Evolutionary conservation across 2,329 filamentous ascomycete species (phyloP).

Genomic region (Neonectria magnoliae): DNA sequence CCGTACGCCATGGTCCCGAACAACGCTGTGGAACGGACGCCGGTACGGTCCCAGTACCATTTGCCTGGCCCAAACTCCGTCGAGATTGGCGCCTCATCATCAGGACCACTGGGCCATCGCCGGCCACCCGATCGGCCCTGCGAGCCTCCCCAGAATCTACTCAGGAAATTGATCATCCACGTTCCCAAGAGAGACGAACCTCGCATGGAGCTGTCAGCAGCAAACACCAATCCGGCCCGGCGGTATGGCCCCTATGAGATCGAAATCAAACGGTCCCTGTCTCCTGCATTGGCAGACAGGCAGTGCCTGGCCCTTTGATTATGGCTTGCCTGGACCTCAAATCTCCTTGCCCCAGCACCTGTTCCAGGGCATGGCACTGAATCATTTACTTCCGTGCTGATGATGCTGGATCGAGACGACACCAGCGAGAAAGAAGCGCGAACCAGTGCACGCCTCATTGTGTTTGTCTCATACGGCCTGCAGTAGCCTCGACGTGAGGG

Average conservation of each 20-base stretch:
- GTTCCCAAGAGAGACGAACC: slow-evolving; percentile 18
- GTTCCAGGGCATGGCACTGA: slow-evolving; percentile 18
- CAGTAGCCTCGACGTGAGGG: slow-evolving; percentile 36
- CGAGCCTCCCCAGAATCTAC: slow-evolving; percentile 13
- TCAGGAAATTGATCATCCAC: slow-evolving; percentile 16
- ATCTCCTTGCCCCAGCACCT: slow-evolving; percentile 14
- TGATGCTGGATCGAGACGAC: slow-evolving; percentile 27
- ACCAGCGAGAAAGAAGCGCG: slow-evolving; percentile 25
- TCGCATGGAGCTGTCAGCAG: slow-evolving; percentile 12
- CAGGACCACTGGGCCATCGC: slow-evolving; percentile 12
- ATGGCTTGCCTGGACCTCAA: slow-evolving; percentile 19
- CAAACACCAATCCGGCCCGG: slow-evolving; percentile 20
- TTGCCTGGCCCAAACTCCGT: neutral
- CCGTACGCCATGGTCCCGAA: slow-evolving; percentile 4
- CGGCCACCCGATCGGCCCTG: slow-evolving; percentile 8
- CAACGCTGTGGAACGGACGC: neutral
- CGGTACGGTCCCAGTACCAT: neutral
- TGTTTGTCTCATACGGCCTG: slow-evolving; percentile 33
- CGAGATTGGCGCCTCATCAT: slow-evolving; percentile 14
- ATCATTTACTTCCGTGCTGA: slow-evolving; percentile 25
- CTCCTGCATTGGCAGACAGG: slow-evolving; percentile 26
- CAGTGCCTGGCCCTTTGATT: slow-evolving; percentile 18
- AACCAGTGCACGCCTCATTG: slow-evolving; percentile 20
- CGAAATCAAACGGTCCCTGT: slow-evolving; percentile 28
- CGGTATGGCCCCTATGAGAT: slow-evolving; percentile 21